Evolutionary conservation across 345 rosid species (phyloP).

Genomic region (Fremontodendron californicum): DNA sequence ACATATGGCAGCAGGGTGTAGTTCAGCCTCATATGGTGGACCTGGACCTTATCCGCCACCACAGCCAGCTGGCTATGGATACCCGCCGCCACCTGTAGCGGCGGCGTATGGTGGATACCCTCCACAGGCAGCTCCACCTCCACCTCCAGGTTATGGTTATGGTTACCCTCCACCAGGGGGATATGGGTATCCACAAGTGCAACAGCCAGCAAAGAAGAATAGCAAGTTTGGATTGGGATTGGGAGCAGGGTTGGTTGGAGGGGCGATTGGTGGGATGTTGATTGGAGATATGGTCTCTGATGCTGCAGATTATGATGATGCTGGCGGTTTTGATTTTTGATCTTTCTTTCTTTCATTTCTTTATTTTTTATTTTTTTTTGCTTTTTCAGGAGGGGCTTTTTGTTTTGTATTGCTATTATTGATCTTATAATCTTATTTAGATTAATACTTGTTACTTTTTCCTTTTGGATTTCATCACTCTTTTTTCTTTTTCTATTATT

Average conservation of each 20-base stretch:
- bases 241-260: conserved; percentile 76
- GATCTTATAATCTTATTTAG: too few species aligned
- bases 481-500: too few species aligned
- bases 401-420: too few species aligned
- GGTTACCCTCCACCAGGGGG: neutral
- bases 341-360: neutral
- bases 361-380: neutral
- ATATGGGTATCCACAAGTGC: conserved; percentile 23
- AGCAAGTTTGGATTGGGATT: conserved; percentile 50
- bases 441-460: too few species aligned
- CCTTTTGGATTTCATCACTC: too few species aligned
- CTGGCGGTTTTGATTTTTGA: conserved; percentile 38
- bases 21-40: conserved; percentile 25
- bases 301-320: conserved; percentile 28
- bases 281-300: conserved; percentile 74
- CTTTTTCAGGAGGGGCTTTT: neutral
- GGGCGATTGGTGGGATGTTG: conserved; percentile 67
- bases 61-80: conserved; percentile 13
- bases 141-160: too few species aligned
- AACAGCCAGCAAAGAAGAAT: conserved; percentile 48
- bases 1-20: conserved; percentile 4
- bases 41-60: conserved; percentile 26
- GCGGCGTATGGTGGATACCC: conserved; percentile 25
- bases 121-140: conserved; percentile 30
- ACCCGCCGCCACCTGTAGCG: conserved; percentile 28